A percentile compares a stretch with the other conserved stretches of the same genome.
Conservation (phyloP, 2,329 filamentous ascomycete species). For the Ophiostoma populinum region DNA sequence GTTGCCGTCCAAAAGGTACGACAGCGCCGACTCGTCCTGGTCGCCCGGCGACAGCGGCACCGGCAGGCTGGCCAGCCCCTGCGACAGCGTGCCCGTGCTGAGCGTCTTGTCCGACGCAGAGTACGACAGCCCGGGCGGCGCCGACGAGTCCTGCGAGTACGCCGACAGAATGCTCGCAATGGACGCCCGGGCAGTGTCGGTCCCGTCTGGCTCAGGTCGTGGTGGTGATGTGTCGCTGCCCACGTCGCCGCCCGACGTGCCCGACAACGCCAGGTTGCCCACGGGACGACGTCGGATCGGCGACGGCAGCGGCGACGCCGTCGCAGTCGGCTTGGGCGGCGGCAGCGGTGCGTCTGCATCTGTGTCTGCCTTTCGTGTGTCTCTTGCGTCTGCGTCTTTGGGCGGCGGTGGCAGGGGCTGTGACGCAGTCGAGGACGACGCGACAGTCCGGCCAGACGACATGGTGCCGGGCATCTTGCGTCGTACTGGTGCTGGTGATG, state of each 20-base stretch:
- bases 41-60: conserved; percentile 1
- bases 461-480: conserved; percentile 5
- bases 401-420: neutral
- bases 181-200: conserved; percentile 17
- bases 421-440: conserved; percentile 3
- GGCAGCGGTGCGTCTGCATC: neutral
- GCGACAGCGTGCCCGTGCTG: conserved; percentile 18
- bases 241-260: too few relatives aligned
- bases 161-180: conserved; percentile 38
- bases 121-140: conserved; percentile 5
- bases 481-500: neutral
- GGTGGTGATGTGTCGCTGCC: neutral
- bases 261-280: neutral
- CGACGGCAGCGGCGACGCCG: neutral
- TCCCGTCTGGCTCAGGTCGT: neutral
- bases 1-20: conserved; percentile 8
- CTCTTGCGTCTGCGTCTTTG: too few relatives aligned
- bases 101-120: conserved; percentile 21
- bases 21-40: conserved; percentile 6
- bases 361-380: neutral
- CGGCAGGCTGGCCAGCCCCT: conserved; percentile 15
- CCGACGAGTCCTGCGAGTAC: conserved; percentile 22
- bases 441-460: neutral
- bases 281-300: neutral
- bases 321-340: neutral